Evolutionary conservation across 2,329 filamentous ascomycete genomes (phyloP), one percentile per base, ranked within the genome.

Genomic region (Pseudohalonectria lignicola): DNA sequence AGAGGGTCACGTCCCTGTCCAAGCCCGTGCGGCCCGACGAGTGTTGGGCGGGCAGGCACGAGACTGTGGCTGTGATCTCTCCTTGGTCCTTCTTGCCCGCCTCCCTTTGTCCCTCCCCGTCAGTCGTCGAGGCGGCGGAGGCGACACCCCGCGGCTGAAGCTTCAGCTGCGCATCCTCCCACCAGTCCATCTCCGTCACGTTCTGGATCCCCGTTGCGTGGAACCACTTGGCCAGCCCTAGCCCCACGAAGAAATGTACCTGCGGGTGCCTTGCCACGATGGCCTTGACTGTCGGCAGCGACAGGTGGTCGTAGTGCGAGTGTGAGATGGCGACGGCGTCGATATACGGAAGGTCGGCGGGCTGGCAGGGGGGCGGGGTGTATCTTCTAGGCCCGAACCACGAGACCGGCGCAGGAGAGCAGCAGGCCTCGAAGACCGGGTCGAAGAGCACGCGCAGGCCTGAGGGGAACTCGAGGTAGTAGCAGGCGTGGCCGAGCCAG

Each of bases 401-500:
- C 28, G 67, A 25, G n/a, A 19, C 69, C 15, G 36, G 36, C 47
- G 90, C 67, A 0, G 90, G 90, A 21, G 81, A 79, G 62, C 90
- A 95, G 49, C 86, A 78, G 45, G 86, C 77, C 55, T 90, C 86
- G 47, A 95, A 94, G 25, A 95, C 88, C 2, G 90, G 90, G 53
- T 95, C 90, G 56, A 94, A 95, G 4, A 96, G 74, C 4, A 94
- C 86, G 39, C 90, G 79, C 38, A 96, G 67, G 1, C 90, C 90
- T 12, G 74, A 72, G 2, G 87, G 86, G 51, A 88, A 95, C 58
- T 95, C 90, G 48, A 94, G 76, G 52, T 86, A 88, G 64, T 87
- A 94, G 64, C 87, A 94, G 4, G 90, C 88, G 57, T 96, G 90
- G 26, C 90, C 90, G 3, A 96, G 76, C 90, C 90, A 95, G 30